Percentiles rank a stretch among this genome's conserved stretches.
These are phyloP conservation scores for Fraxinus paxiana DNA, from an alignment of 305 asterid species.

Conservation along the genomic window DNA sequence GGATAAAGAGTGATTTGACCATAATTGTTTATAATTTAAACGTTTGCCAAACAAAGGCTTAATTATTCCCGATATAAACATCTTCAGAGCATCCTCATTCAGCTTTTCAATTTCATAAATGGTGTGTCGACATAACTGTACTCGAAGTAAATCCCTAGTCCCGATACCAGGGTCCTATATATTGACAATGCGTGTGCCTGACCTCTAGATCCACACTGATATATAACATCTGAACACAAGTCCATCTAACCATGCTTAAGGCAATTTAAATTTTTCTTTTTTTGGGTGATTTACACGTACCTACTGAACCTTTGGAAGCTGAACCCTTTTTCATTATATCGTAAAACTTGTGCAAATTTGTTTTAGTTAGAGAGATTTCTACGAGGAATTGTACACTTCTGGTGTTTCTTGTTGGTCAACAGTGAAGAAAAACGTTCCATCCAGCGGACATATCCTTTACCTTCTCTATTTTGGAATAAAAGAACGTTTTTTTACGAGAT, in stretches of 20 bases:
- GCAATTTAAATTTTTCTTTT: background rate
- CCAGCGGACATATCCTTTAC: background rate
- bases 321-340: background rate
- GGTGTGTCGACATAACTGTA: background rate
- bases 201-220: background rate
- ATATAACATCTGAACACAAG: background rate
- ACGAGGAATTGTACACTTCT: background rate
- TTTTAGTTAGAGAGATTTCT: background rate
- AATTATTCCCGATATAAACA: background rate
- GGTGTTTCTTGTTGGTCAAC: background rate
- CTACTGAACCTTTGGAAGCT: background rate
- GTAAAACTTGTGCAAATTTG: background rate
- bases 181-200: background rate
- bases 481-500: background rate
- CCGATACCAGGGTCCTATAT: background rate
- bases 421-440: background rate
- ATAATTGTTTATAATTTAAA: background rate
- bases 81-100: background rate
- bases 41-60: background rate
- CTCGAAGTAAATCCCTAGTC: background rate
- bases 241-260: background rate
- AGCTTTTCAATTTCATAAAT: background rate
- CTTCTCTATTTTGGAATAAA: background rate
- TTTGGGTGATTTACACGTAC: background rate
- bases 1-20: background rate